These are phyloP conservation scores for Annulohypoxylon bovei DNA, from an alignment of 495 filamentous ascomycete genomes.

Conservation along the genomic window DNA sequence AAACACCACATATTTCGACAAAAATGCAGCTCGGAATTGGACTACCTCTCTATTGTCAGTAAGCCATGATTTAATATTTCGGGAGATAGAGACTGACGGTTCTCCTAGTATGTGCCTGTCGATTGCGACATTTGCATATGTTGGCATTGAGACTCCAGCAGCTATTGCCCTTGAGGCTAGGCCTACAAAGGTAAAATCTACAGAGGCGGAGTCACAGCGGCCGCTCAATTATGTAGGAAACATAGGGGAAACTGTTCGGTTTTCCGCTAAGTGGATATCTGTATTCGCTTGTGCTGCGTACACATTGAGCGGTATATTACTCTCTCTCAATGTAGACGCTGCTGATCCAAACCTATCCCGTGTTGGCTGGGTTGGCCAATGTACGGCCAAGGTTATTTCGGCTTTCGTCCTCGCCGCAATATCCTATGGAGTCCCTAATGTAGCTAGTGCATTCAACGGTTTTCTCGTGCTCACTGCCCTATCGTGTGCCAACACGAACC, in stretches of 20 bases:
- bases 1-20: slow-evolving; percentile 13
- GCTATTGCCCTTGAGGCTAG: slow-evolving; percentile 56
- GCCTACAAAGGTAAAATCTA: slow-evolving; percentile 20
- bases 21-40: slow-evolving; percentile 30
- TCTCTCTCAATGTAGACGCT: slow-evolving; percentile 24
- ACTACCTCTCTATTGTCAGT: slow-evolving; percentile 35
- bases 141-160: slow-evolving; percentile 56
- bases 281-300: slow-evolving; percentile 46
- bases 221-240: background rate
- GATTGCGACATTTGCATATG: slow-evolving; percentile 55
- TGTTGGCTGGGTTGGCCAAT: slow-evolving; percentile 26
- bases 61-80: background rate
- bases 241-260: slow-evolving; percentile 46
- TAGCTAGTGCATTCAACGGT: slow-evolving; percentile 35
- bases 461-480: slow-evolving; percentile 39
- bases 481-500: slow-evolving; percentile 51
- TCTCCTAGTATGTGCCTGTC: slow-evolving; percentile 50
- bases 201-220: background rate
- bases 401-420: slow-evolving; percentile 53
- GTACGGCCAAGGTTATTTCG: slow-evolving; percentile 18
- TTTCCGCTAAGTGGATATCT: slow-evolving; percentile 46
- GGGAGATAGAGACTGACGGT: background rate
- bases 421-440: slow-evolving; percentile 24
- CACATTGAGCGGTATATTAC: slow-evolving; percentile 37
- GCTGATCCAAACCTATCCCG: slow-evolving; percentile 28